Evolutionary conservation across 768 basidiomycete species (phyloP).

Genomic region (Suillus subaureus): DNA sequence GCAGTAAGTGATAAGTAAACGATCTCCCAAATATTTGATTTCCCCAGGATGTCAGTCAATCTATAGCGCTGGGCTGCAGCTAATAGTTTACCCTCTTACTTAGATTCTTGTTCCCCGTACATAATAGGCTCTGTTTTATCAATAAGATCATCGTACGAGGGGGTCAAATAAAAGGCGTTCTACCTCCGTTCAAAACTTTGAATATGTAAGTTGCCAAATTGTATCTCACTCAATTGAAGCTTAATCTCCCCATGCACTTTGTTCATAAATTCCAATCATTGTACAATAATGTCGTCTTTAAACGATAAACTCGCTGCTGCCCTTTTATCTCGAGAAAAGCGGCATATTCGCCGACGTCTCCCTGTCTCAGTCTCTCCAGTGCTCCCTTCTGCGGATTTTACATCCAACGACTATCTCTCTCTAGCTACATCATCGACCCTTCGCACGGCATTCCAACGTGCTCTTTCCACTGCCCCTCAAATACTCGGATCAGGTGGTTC

Average conservation of each 20-base stretch:
- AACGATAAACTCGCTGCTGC: slow-evolving; percentile 48
- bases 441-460: slow-evolving; percentile 57
- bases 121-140: not conserved
- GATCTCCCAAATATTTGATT: no score
- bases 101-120: not conserved
- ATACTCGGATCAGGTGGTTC: slow-evolving; percentile 90
- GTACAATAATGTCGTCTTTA: slow-evolving; percentile 31
- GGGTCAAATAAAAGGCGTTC: not conserved
- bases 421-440: slow-evolving; percentile 62
- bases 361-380: slow-evolving; percentile 45
- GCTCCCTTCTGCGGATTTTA: slow-evolving; percentile 60
- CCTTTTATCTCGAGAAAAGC: slow-evolving; percentile 62
- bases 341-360: slow-evolving; percentile 71
- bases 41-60: no score
- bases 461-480: slow-evolving; percentile 49
- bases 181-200: not conserved
- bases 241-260: not conserved
- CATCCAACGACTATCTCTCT: slow-evolving; percentile 93
- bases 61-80: not conserved
- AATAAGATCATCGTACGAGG: not conserved
- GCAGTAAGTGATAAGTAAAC: no score
- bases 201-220: not conserved
- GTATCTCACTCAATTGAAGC: not conserved
- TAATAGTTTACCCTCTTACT: not conserved
- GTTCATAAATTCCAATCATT: not conserved